Percentiles rank a stretch among this genome's conserved stretches.
Evolutionary conservation across 2,329 filamentous ascomycete species (phyloP).

Genomic region (Dactylellina haptotyla): DNA sequence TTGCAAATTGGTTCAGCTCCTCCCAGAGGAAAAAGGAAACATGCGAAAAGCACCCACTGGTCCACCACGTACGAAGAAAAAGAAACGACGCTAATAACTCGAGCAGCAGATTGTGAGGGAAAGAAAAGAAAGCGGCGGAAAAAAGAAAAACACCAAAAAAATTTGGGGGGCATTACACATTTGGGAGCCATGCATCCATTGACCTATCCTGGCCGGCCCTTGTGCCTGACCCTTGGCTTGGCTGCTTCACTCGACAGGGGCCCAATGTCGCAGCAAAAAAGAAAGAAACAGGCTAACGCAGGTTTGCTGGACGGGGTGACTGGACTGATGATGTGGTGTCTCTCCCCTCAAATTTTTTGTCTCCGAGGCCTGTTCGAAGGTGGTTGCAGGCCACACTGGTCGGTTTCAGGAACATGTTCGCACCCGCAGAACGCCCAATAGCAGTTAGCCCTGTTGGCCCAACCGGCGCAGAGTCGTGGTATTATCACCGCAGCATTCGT

Average conservation of each 20-base stretch:
- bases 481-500: neutral
- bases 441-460: slow-evolving; percentile 11
- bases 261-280: slow-evolving; percentile 33
- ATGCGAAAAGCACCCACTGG: too few species aligned
- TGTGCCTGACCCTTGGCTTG: slow-evolving; percentile 51
- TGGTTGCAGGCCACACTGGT: slow-evolving; percentile 28
- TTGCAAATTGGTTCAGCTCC: slow-evolving; percentile 54
- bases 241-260: slow-evolving; percentile 32
- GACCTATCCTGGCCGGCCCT: slow-evolving; percentile 46
- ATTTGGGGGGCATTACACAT: slow-evolving; percentile 49
- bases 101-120: too few species aligned
- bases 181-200: slow-evolving; percentile 46
- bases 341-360: slow-evolving; percentile 50
- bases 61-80: neutral
- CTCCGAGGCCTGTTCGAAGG: slow-evolving; percentile 43
- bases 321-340: slow-evolving; percentile 51
- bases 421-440: slow-evolving; percentile 24
- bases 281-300: slow-evolving; percentile 26
- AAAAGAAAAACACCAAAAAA: slow-evolving; percentile 33
- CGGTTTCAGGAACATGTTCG: slow-evolving; percentile 54
- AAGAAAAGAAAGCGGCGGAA: slow-evolving; percentile 37
- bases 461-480: slow-evolving; percentile 27
- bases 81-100: too few species aligned
- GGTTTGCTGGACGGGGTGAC: slow-evolving; percentile 31
- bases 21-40: slow-evolving; percentile 51